phyloP scores from a whole-genome alignment of 177 flowering plant genomes.

The Vitis hybrid region DNA sequence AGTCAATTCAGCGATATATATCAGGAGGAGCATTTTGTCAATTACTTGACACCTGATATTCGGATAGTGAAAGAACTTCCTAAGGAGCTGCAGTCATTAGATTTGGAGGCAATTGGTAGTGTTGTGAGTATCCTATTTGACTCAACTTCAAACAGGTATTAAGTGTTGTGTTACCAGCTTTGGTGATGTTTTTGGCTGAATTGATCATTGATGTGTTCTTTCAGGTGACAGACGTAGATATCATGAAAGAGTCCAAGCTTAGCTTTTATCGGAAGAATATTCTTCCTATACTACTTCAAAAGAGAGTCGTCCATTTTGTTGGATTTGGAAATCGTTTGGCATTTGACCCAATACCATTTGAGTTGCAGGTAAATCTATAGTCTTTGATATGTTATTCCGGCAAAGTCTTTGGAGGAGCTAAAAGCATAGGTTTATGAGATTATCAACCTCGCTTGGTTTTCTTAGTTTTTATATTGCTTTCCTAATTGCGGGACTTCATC shows the following conservation, averaged over 20 bases:
- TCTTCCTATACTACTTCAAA: constrained; percentile 74
- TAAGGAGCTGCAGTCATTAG: constrained; percentile 74
- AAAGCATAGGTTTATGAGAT: background rate
- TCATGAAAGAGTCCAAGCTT: constrained; percentile 85
- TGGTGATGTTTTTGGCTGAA: constrained; percentile 5
- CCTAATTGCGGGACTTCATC: constrained; percentile 65
- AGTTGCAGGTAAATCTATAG: constrained; percentile 71
- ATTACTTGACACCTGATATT: constrained; percentile 83
- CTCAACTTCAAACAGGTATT: background rate
- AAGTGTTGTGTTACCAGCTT: background rate
- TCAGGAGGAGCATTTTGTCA: constrained; percentile 90
- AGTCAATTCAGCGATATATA: constrained; percentile 97
- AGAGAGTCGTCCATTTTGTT: constrained; percentile 84
- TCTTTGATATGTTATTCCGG: background rate
- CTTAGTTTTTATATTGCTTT: constrained; percentile 19
- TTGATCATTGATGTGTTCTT: constrained; percentile 18
- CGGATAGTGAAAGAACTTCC: constrained; percentile 93
- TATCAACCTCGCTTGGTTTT: constrained; percentile 7
- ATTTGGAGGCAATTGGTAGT: constrained; percentile 90
- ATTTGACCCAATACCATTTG: constrained; percentile 85
- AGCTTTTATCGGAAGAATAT: constrained; percentile 72
- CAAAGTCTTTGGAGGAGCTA: background rate
- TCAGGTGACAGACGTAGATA: constrained; percentile 83
- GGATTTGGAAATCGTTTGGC: constrained; percentile 98
- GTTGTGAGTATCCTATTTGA: constrained; percentile 54